Percentiles rank a stretch among this genome's conserved stretches.
Evolutionary conservation across 257 asterid species (phyloP).

Genomic region (Lithospermum erythrorhizon): DNA sequence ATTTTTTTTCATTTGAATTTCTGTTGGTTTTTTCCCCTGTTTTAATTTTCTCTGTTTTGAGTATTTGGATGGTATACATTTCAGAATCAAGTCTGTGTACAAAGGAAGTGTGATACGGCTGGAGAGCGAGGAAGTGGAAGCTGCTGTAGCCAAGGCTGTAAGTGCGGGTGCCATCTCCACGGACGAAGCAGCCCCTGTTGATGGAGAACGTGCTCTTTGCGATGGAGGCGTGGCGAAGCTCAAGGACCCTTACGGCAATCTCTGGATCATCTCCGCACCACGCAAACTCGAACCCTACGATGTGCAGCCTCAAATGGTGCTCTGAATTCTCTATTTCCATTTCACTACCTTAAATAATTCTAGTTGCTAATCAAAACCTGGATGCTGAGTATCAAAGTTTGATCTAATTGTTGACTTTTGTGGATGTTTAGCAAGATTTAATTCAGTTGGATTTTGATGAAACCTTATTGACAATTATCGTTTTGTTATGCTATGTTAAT

Average conservation of each 20-base stretch:
- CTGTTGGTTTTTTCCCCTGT: no score
- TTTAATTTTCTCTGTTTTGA: no score
- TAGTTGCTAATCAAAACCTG: neutral
- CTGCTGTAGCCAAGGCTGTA: constrained; percentile 47
- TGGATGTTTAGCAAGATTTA: no score
- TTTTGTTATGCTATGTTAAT: no score
- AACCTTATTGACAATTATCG: no score
- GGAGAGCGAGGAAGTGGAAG: constrained; percentile 50
- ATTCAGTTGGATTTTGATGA: no score
- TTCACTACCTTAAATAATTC: neutral
- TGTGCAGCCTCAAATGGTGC: constrained; percentile 34
- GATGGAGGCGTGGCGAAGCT: constrained; percentile 56
- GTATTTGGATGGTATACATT: no score
- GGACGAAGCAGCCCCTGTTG: constrained; percentile 14
- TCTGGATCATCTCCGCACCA: constrained; percentile 54
- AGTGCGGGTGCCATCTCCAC: constrained; percentile 49
- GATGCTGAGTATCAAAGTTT: no score
- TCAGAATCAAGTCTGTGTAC: constrained; percentile 27
- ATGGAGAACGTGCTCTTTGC: constrained; percentile 35
- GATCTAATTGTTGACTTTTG: no score
- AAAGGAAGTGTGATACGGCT: constrained; percentile 35
- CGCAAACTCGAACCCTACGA: no score
- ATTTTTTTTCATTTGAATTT: no score
- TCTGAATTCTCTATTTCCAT: neutral
- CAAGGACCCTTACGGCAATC: constrained; percentile 63